Conservation (phyloP, 768 basidiomycete genomes). For the Clavulina sp. region DNA sequence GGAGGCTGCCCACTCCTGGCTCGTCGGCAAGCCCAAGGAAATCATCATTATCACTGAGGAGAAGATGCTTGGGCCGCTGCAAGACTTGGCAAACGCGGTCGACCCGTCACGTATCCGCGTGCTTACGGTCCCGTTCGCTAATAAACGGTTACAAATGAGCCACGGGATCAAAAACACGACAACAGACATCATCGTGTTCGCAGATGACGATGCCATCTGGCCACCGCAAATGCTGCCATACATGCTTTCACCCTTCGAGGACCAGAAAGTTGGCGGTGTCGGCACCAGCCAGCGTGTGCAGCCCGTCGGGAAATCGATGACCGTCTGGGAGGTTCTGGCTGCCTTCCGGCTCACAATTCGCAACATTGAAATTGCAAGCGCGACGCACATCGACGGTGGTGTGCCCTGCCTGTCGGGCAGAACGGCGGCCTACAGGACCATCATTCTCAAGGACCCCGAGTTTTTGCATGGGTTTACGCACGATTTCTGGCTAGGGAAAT, state of each 20-base stretch:
- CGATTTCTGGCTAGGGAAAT: conserved; percentile 86
- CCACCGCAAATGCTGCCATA: conserved; percentile 79
- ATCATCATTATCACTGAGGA: conserved; percentile 67
- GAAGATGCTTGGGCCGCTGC: conserved; percentile 75
- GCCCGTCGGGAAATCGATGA: conserved; percentile 58
- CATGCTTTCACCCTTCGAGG: conserved; percentile 83
- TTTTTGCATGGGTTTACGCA: conserved; percentile 88
- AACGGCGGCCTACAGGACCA: conserved; percentile 83
- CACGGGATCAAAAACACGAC: conserved; percentile 82
- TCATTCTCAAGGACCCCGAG: conserved; percentile 88
- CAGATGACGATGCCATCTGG: conserved; percentile 94
- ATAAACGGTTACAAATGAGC: conserved; percentile 86
- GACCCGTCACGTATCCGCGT: conserved; percentile 73
- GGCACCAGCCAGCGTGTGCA: conserved; percentile 84
- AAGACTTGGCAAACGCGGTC: conserved; percentile 76
- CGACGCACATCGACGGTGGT: conserved; percentile 86
- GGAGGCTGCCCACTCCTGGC: conserved; percentile 83
- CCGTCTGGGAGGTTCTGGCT: conserved; percentile 89
- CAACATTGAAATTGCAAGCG: conserved; percentile 80
- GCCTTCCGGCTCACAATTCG: conserved; percentile 85
- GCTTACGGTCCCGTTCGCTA: conserved; percentile 80
- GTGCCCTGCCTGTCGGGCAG: conserved; percentile 83
- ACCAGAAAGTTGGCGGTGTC: conserved; percentile 83
- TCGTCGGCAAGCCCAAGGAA: conserved; percentile 79
- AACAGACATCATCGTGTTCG: conserved; percentile 88